Base-by-base conservation (phyloP, 495 filamentous ascomycete genomes). In the Penicillium antarcticum region DNA sequence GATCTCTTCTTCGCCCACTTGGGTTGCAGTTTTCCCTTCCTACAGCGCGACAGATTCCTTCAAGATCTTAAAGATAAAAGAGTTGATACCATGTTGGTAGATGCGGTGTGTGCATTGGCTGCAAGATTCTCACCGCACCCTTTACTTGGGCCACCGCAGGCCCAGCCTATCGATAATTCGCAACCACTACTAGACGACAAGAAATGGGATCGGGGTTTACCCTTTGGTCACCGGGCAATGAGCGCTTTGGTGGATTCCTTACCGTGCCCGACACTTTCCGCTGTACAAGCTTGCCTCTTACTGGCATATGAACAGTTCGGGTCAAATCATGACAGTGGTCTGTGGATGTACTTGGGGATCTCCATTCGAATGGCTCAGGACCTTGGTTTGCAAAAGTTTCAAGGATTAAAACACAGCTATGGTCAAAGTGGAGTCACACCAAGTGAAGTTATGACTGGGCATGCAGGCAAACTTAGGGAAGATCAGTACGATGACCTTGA, bases 271-370 rank as follows among this genome's bases (percentile, higher is more conserved):
- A 88, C 84, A 10, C 80, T 95, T 17, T 82, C 85, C 39, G 87
- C 85, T 37, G 86, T 91, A 4, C 89, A 92, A 56, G 87, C 89
- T 6, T 89, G 84, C 40, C 68, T 95, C 24, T 67, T 95, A 37
- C 78, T 95, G 65, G 89, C 89, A 0, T 95, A 95, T 65, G 87
- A 91, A 53, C 85, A 88, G 36, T 95, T 95, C 52, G 89, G 89
- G 11, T 85, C 86, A 17, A 89, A 89, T 56, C 86, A 87, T 53
- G 89, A 92, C 60, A 92, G 89, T 65, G 88, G 88, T 2, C 71
- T 95, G 14, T 95, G 89, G 89, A 92, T 92, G 88, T 92, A 91
- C 56, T 71, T 92, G 13, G 89, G 89, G 1, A 84, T 89, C 50
- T 84, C 88, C 0, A 92, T 95, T 55, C 80, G 89, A 21, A 91